These are phyloP conservation scores for Colletotrichum musae DNA, from an alignment of 2,329 filamentous ascomycete genomes.

Conservation along the genomic window DNA sequence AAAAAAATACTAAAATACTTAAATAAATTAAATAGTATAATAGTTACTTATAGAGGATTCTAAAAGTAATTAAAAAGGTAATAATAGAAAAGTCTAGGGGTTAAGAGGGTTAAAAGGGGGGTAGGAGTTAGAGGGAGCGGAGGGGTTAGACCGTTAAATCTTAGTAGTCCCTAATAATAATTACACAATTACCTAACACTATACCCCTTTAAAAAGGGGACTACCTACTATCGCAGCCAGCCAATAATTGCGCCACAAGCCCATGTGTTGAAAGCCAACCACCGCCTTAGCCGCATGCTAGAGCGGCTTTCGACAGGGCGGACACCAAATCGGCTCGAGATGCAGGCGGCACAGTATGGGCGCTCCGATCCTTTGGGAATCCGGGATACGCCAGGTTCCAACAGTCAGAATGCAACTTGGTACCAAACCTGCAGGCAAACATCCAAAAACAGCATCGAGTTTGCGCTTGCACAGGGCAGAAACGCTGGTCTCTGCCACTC, in stretches of 20 bases:
- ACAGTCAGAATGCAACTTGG: not conserved
- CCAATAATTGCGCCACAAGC: slow-evolving; percentile 35
- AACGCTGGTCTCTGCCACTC: not conserved
- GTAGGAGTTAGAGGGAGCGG: too few relatives aligned
- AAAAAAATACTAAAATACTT: too few relatives aligned
- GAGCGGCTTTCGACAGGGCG: not conserved
- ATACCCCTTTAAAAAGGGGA: too few relatives aligned
- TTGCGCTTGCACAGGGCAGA: slow-evolving; percentile 1
- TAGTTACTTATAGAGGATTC: too few relatives aligned
- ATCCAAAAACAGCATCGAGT: slow-evolving; percentile 4
- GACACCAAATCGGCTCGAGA: slow-evolving; percentile 13
- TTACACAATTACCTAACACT: too few relatives aligned
- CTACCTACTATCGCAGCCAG: slow-evolving; percentile 25
- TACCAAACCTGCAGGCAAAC: slow-evolving; percentile 14
- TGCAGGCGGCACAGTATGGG: not conserved
- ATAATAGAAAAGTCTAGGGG: too few relatives aligned
- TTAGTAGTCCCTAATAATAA: too few relatives aligned
- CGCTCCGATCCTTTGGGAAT: slow-evolving; percentile 19
- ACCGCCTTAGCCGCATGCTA: slow-evolving; percentile 16
- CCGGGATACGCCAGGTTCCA: not conserved
- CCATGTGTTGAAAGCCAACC: slow-evolving; percentile 1
- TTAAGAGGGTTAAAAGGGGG: too few relatives aligned
- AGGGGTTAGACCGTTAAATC: too few relatives aligned
- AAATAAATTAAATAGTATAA: too few relatives aligned
- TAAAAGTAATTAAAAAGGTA: too few relatives aligned